Evolutionary conservation across 2,329 filamentous ascomycete species (phyloP).

Genomic region (Davidsoniella australis): DNA sequence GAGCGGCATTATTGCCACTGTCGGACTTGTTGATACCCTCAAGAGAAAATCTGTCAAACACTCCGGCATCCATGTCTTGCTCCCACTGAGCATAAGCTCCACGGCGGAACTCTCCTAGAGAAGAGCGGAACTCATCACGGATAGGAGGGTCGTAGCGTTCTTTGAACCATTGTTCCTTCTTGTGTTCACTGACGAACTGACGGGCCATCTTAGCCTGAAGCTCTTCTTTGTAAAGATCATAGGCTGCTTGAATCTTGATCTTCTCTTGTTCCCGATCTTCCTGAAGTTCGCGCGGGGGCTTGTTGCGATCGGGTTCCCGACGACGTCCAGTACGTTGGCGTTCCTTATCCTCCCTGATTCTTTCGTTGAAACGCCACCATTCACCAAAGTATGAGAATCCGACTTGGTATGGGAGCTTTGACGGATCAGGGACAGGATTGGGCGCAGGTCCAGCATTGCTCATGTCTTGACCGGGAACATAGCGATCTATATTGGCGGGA

Average conservation of each 20-base stretch:
- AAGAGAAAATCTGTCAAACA: conserved; percentile 86
- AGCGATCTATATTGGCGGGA: conserved; percentile 63
- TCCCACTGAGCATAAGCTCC: conserved; percentile 76
- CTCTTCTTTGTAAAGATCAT: conserved; percentile 51
- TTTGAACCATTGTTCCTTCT: conserved; percentile 93
- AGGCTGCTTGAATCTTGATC: conserved; percentile 55
- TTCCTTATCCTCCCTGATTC: conserved; percentile 68
- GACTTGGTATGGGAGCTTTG: conserved; percentile 60
- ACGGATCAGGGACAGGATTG: conserved; percentile 57
- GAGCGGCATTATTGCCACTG: conserved; percentile 64
- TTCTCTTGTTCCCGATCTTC: conserved; percentile 69
- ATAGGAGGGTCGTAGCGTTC: conserved; percentile 83
- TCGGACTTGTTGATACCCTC: conserved; percentile 91
- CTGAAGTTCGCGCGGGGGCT: conserved; percentile 45
- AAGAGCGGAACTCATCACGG: conserved; percentile 53
- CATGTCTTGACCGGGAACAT: conserved; percentile 56
- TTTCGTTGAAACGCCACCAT: conserved; percentile 72
- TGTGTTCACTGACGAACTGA: conserved; percentile 79
- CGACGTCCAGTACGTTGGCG: conserved; percentile 51
- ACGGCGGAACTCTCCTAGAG: conserved; percentile 65
- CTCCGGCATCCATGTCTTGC: conserved; percentile 64
- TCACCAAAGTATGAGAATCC: conserved; percentile 76
- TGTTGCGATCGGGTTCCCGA: conserved; percentile 44
- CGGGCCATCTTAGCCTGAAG: conserved; percentile 67
- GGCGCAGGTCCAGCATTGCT: conserved; percentile 26